Evolutionary conservation across 2,329 filamentous ascomycete genomes (phyloP).

Genomic region (Triangularia setosa): DNA sequence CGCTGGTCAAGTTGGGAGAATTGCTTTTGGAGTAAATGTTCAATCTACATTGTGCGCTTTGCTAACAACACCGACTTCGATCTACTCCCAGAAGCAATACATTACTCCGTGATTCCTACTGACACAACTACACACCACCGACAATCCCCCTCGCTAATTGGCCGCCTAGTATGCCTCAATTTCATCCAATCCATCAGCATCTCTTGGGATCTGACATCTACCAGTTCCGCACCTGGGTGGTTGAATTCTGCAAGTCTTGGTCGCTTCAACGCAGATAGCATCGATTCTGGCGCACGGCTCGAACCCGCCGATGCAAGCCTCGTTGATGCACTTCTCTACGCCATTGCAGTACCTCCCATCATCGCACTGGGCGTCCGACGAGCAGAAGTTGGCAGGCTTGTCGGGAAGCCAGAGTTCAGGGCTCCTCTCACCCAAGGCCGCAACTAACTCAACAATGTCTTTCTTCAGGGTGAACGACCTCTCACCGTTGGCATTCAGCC

Average conservation of each 20-base stretch:
- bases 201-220: background rate
- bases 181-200: background rate
- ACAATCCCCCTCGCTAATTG: background rate
- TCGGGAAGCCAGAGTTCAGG: slow-evolving; percentile 11
- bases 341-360: slow-evolving; percentile 13
- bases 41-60: background rate
- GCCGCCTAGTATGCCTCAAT: background rate
- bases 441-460: slow-evolving; percentile 12
- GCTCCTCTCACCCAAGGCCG: slow-evolving; percentile 4
- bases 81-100: background rate
- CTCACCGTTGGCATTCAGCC: slow-evolving; percentile 14
- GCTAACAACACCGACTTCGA: background rate
- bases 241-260: background rate
- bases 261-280: background rate
- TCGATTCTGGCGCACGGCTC: background rate
- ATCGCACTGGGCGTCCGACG: slow-evolving; percentile 8
- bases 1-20: slow-evolving; percentile 69
- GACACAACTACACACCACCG: background rate
- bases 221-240: background rate
- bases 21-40: slow-evolving; percentile 47
- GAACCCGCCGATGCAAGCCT: slow-evolving; percentile 6
- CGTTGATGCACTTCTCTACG: slow-evolving; percentile 13
- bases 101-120: background rate
- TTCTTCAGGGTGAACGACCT: slow-evolving; percentile 12
- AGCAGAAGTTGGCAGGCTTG: slow-evolving; percentile 14